A percentile compares a stretch with the other conserved stretches of the same genome.
phyloP scores from a whole-genome alignment of 2,329 filamentous ascomycete genomes.

The Amphichorda felina region DNA sequence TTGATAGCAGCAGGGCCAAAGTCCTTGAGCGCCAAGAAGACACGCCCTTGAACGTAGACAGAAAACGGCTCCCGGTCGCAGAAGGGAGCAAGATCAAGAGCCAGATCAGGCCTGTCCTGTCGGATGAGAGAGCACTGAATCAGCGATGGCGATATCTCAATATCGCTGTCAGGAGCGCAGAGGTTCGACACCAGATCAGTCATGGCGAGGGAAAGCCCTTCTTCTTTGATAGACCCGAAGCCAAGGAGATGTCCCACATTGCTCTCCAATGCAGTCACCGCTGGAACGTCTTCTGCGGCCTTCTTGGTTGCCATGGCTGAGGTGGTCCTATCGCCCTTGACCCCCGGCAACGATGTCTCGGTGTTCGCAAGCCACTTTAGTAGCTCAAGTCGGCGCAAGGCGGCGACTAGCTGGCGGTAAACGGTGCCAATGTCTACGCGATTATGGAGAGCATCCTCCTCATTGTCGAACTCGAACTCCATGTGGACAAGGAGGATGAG shows the following conservation, averaged over 20 bases:
- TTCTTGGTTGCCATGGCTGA: conserved; percentile 21
- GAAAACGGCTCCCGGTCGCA: conserved; percentile 47
- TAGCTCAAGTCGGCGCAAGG: conserved; percentile 65
- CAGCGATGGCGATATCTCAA: conserved; percentile 48
- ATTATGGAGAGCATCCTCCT: conserved; percentile 51
- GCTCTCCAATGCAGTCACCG: conserved; percentile 46
- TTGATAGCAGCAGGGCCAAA: conserved; percentile 59
- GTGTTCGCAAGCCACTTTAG: conserved; percentile 55
- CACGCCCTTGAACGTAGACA: conserved; percentile 76
- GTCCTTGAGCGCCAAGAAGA: conserved; percentile 63
- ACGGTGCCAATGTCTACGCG: conserved; percentile 56
- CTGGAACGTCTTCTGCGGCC: conserved; percentile 30
- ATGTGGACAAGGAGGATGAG: conserved; percentile 77
- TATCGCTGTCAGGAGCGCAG: conserved; percentile 52
- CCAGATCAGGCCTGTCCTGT: conserved; percentile 46
- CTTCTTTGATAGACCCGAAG: conserved; percentile 21
- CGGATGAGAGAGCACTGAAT: conserved; percentile 53
- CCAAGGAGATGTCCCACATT: conserved; percentile 53
- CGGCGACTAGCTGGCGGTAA: conserved; percentile 57
- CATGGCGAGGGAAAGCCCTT: conserved; percentile 41
- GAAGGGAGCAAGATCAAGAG: conserved; percentile 44
- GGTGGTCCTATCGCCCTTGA: conserved; percentile 22
- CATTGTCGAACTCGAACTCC: conserved; percentile 67
- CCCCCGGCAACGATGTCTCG: conserved; percentile 32
- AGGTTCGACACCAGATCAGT: conserved; percentile 56